phyloP scores from a whole-genome alignment of 179 eudicot genomes.

The Beta macrorhiza region DNA sequence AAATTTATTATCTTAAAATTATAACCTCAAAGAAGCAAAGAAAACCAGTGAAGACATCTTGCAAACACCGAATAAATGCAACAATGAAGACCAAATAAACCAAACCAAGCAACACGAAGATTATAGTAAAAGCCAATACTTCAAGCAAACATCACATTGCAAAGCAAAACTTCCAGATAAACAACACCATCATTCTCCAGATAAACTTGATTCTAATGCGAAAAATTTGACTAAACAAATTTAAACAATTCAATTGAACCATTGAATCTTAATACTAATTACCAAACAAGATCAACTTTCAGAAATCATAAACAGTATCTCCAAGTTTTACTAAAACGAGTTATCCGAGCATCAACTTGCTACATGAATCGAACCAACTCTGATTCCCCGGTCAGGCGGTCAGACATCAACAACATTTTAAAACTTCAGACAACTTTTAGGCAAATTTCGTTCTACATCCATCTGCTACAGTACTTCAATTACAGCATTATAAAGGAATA shows the following conservation, averaged over 20 bases:
- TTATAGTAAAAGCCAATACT: too few relatives aligned
- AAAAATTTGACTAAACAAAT: too few relatives aligned
- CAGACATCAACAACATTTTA: too few relatives aligned
- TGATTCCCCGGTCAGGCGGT: too few relatives aligned
- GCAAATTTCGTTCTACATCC: too few relatives aligned
- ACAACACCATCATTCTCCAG: constrained; percentile 9
- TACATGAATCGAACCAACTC: background rate
- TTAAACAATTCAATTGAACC: background rate
- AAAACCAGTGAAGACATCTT: background rate
- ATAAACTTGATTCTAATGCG: background rate
- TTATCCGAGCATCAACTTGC: too few relatives aligned
- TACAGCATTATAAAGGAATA: too few relatives aligned
- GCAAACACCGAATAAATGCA: background rate
- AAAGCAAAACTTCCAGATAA: background rate
- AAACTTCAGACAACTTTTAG: too few relatives aligned
- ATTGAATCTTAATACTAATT: background rate
- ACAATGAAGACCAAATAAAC: background rate
- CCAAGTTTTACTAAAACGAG: too few relatives aligned
- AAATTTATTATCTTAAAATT: background rate
- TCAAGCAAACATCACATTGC: background rate
- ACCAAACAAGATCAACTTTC: background rate
- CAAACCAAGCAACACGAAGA: background rate
- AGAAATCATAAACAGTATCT: background rate
- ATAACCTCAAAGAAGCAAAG: background rate
- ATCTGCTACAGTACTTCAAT: too few relatives aligned